phyloP scores from a whole-genome alignment of 2,329 filamentous ascomycete species.

The Trichoderma koningiopsis region DNA sequence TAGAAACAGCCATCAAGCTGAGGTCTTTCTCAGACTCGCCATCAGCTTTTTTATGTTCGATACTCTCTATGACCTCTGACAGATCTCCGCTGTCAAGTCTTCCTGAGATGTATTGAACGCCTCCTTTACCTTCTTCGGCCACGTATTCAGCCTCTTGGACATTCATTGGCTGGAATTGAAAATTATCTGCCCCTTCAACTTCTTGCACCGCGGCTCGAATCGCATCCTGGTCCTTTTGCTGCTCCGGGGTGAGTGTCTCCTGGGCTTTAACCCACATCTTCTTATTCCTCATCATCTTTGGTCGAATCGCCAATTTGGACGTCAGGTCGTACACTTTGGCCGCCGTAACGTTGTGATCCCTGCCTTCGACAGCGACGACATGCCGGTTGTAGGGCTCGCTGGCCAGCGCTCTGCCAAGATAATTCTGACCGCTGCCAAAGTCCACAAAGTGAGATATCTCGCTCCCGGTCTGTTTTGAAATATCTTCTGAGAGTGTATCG shows the following conservation, averaged over 20 bases:
- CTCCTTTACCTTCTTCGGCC: conserved; percentile 64
- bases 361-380: conserved; percentile 88
- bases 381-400: conserved; percentile 82
- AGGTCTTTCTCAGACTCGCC: conserved; percentile 40
- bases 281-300: conserved; percentile 77
- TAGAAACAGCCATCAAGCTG: conserved; percentile 82
- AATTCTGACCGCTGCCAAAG: conserved; percentile 96
- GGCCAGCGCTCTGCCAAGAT: conserved; percentile 84
- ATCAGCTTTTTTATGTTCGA: conserved; percentile 43
- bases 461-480: conserved; percentile 59
- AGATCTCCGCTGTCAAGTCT: conserved; percentile 74
- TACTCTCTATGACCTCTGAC: conserved; percentile 64
- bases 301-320: conserved; percentile 73
- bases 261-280: conserved; percentile 67
- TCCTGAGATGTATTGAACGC: conserved; percentile 77
- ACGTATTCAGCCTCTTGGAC: conserved; percentile 55
- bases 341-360: conserved; percentile 81
- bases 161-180: conserved; percentile 52
- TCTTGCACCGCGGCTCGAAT: conserved; percentile 40
- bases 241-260: conserved; percentile 39
- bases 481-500: conserved; percentile 58
- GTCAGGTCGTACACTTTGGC: conserved; percentile 83
- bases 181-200: conserved; percentile 39
- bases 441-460: conserved; percentile 86
- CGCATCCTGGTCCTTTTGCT: conserved; percentile 45